Percentiles rank a stretch among this genome's conserved stretches.
Conservation (phyloP, 179 eudicot genomes). For the Silene vulgaris region DNA sequence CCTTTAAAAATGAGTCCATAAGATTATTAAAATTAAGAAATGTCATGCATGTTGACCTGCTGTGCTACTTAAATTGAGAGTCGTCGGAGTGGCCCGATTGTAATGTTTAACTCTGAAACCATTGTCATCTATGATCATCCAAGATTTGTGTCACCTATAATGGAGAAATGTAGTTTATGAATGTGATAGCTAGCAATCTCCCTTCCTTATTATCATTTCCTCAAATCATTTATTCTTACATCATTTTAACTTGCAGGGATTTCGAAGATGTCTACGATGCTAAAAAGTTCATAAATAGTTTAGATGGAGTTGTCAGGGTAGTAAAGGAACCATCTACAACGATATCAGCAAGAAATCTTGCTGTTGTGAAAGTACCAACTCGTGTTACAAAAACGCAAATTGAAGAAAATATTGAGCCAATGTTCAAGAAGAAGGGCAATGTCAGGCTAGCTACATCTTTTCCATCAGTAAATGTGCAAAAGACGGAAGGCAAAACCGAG, state of each 20-base stretch:
- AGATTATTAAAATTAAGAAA: background rate
- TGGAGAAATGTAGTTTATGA: background rate
- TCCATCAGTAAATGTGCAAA: slow-evolving; percentile 79
- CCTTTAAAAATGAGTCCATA: no score
- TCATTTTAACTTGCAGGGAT: slow-evolving; percentile 44
- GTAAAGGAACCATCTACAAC: slow-evolving; percentile 52
- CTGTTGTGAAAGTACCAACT: slow-evolving; percentile 79
- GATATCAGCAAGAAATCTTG: slow-evolving; percentile 52
- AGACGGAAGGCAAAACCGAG: slow-evolving; percentile 35
- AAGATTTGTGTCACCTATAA: background rate
- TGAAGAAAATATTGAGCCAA: slow-evolving; percentile 54
- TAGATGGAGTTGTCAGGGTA: slow-evolving; percentile 79
- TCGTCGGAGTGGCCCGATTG: background rate
- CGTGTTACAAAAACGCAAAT: slow-evolving; percentile 68
- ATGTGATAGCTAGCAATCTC: background rate
- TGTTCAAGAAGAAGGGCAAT: slow-evolving; percentile 62
- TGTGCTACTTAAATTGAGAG: background rate
- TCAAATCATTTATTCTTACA: background rate
- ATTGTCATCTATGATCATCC: background rate
- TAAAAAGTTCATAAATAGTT: slow-evolving; percentile 59
- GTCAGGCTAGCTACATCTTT: slow-evolving; percentile 84
- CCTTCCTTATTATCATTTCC: background rate
- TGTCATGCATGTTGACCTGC: background rate
- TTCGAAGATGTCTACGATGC: slow-evolving; percentile 80
- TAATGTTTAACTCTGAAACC: background rate